These are phyloP conservation scores for Acer yangbiense DNA, from an alignment of 345 rosid species.

Conservation along the genomic window DNA sequence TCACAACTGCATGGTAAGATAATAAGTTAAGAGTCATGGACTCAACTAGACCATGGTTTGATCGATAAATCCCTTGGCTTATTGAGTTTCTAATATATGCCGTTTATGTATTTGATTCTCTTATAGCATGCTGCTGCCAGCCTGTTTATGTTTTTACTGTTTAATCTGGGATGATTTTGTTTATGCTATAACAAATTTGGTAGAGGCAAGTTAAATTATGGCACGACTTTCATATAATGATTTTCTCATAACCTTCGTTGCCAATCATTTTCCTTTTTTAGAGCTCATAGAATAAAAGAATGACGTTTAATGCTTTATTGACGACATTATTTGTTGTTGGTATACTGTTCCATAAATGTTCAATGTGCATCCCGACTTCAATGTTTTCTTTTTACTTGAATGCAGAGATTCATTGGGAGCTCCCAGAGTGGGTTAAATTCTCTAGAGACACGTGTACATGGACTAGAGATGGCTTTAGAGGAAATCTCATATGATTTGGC, in stretches of 20 bases:
- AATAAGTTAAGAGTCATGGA: not conserved
- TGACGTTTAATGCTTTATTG: not conserved
- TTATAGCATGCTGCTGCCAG: not conserved
- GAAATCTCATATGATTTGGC: constrained; percentile 79
- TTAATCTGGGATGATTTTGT: not conserved
- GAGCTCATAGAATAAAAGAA: too few species aligned
- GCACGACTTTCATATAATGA: too few species aligned
- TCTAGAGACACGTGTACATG: constrained; percentile 79
- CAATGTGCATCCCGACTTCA: constrained; percentile 17
- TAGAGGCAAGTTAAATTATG: too few species aligned
- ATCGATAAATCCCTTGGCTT: not conserved
- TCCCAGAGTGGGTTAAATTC: constrained; percentile 85
- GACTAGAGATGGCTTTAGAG: constrained; percentile 85
- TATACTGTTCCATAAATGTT: not conserved
- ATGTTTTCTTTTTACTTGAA: constrained; percentile 23
- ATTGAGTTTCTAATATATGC: not conserved
- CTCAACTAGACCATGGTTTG: not conserved
- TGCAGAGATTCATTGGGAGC: constrained; percentile 82
- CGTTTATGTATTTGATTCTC: not conserved
- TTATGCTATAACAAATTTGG: too few species aligned
- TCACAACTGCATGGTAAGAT: not conserved
- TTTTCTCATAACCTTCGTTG: too few species aligned
- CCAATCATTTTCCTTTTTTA: too few species aligned
- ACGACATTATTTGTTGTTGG: not conserved
- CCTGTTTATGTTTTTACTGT: not conserved